Evolutionary conservation across 148 eudicot species (phyloP).

Genomic region (Euryodendron excelsum): DNA sequence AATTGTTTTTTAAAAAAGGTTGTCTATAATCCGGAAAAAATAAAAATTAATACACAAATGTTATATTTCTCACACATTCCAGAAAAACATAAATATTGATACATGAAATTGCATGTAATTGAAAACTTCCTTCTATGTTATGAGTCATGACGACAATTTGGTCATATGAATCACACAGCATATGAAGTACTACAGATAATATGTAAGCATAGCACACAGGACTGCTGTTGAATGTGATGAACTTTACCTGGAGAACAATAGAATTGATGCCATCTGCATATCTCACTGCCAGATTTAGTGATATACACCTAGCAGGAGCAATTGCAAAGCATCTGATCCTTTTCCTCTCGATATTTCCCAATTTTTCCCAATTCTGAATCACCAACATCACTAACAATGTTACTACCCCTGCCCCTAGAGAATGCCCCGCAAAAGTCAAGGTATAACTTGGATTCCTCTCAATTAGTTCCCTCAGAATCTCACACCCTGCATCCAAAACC

Average conservation of each 20-base stretch:
- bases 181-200: background rate
- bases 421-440: slow-evolving; percentile 94
- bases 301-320: slow-evolving; percentile 94
- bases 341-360: slow-evolving; percentile 73
- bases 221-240: background rate
- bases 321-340: slow-evolving; percentile 83
- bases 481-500: slow-evolving; percentile 68
- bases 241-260: slow-evolving; percentile 84
- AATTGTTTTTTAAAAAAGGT: background rate
- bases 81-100: background rate
- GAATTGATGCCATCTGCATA: slow-evolving; percentile 92
- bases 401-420: slow-evolving; percentile 93
- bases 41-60: too few relatives aligned
- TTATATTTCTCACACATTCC: too few relatives aligned
- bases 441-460: slow-evolving; percentile 58
- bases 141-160: background rate
- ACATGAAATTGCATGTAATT: background rate
- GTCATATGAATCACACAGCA: background rate
- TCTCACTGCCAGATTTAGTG: slow-evolving; percentile 90
- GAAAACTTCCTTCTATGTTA: background rate
- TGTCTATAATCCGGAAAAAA: background rate
- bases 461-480: slow-evolving; percentile 57
- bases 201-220: background rate
- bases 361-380: slow-evolving; percentile 55
- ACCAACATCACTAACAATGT: slow-evolving; percentile 66